Evolutionary conservation across 306 rosid genomes (phyloP), one percentile per base, ranked within the genome.

Genomic region (Trichosanthes truncata): DNA sequence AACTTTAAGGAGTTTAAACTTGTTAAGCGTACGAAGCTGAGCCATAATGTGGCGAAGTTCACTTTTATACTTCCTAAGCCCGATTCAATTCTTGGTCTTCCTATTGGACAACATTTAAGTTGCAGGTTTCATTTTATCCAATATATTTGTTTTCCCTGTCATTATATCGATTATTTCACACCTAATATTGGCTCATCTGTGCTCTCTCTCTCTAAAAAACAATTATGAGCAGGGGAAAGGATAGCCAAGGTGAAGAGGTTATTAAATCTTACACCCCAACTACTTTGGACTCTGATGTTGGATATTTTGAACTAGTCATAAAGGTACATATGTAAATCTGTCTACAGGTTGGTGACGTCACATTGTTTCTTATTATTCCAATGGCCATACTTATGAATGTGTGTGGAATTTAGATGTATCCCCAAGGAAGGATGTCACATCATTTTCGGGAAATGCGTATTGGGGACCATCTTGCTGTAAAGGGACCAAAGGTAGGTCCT

Each of bases 381-480:
- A 12, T 45, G n/a, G 25, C 11, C 6, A 45, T 56, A 17, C 46
- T 49, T 36, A 21, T 66, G 80, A 48, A 29, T 9, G 43, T 55
- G 74, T 7, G 40, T 62, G 71, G 1, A 73, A 73, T 60, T 51
- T 78, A 94, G 98, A 94, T 94, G 98, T 94, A 94, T 86, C 98
- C 98, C 17, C 97, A 92, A 94, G 98, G 98, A 84, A 92, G 97
- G 86, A 94, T 94, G 98, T 94, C 98, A 18, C 97, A 94, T 74
- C 98, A 94, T 84, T 94, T 94, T 83, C 94, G 95, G 36, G 97
- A 94, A 88, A 69, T 94, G 97, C 91, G 87, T 46, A 96, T 87
- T 52, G 98, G 98, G 80, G 97, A 92, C 77, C 71, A 60, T 69
- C 97, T 94, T 81, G 80, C 97, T 53, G 97, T 94, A 29, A 94